Evolutionary conservation across 345 rosid species (phyloP), one percentile per base, ranked within the genome.

Genomic region (Pistacia integerrima): DNA sequence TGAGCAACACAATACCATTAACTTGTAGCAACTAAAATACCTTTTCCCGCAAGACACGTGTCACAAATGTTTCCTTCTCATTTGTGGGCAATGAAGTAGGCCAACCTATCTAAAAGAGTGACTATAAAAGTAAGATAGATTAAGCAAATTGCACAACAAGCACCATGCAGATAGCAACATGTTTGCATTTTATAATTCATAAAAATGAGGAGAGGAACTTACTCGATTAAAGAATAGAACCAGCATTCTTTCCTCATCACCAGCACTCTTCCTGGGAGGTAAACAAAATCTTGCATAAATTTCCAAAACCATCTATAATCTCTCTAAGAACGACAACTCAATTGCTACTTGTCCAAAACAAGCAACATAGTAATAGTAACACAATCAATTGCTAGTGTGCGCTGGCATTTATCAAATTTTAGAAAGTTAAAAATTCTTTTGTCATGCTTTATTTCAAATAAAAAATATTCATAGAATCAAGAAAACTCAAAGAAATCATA

Each of bases 191-290:
- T 28, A 57, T 70, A 18, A 28, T 59, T 74, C 48, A 38, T 30
- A 25, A 67, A 55, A 2, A 55, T 20, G 8, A 75, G 67, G 68
- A 36, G 33, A 56, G 70, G 71, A 59, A 71, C 82, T 77, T 77
- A 90, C 99, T 56, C 88, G 90, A 81, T 95, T 91, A 76, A 95
- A 95, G 81, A 60, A 95, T 78, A 93, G 83, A 73, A 87, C 11
- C 88, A 95, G 84, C 97, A 95, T 95, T 84, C 82, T 90, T 79
- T 91, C 94, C 87, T 95, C 99, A 89, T 91, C 92, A 49, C 90
- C 94, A 62, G 88, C 84, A 82, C 96, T 89, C 78, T 88, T 95
- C 87, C 98, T 95, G 85, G 36, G 72, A 64, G 62, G 63, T 28
- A 28, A 74, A 5, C 72, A 5, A 28, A 35, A 30, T n/a, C 22